phyloP scores from a whole-genome alignment of 1,139 yeast genomes.

The Candida buenavistaensis region DNA sequence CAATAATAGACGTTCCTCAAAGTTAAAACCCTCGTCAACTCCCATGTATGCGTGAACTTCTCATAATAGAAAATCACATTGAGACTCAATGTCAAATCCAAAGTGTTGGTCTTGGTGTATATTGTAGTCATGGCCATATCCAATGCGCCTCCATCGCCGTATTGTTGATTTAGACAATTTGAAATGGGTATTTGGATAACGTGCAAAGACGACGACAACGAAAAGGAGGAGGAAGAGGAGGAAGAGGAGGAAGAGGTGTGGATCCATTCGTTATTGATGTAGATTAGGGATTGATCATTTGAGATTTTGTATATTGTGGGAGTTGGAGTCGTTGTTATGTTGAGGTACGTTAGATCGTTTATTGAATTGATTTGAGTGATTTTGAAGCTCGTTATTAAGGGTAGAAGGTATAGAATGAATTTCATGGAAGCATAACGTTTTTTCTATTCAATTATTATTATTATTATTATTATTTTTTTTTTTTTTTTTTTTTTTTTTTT shows the following conservation, averaged over 20 bases:
- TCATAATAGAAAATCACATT: conserved; percentile 13
- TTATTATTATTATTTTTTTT: too few relatives aligned
- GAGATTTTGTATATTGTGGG: conserved; percentile 2
- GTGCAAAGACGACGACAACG: too few relatives aligned
- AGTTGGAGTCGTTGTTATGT: neutral
- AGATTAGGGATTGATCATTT: conserved; percentile 1
- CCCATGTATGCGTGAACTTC: conserved; percentile 9
- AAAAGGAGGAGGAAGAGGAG: too few relatives aligned
- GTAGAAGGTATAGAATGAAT: too few relatives aligned
- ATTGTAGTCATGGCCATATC: conserved; percentile 9
- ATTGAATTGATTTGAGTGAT: too few relatives aligned
- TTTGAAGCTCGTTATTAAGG: too few relatives aligned
- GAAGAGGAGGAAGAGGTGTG: too few relatives aligned
- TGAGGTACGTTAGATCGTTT: conserved; percentile 2
- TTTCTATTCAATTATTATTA: too few relatives aligned
- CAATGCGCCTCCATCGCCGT: conserved; percentile 15
- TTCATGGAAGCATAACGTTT: too few relatives aligned
- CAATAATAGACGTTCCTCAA: conserved; percentile 13
- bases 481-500: too few relatives aligned
- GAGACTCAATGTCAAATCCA: conserved; percentile 11
- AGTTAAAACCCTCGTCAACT: conserved; percentile 11
- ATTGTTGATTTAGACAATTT: conserved; percentile 13
- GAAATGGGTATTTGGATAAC: conserved; percentile 11
- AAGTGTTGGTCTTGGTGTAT: conserved; percentile 7
- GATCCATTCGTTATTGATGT: conserved; percentile 4